Evolutionary conservation across 2,329 filamentous ascomycete species (phyloP), one percentile per base, ranked within the genome.

Genomic region (Paraphoma sp.): DNA sequence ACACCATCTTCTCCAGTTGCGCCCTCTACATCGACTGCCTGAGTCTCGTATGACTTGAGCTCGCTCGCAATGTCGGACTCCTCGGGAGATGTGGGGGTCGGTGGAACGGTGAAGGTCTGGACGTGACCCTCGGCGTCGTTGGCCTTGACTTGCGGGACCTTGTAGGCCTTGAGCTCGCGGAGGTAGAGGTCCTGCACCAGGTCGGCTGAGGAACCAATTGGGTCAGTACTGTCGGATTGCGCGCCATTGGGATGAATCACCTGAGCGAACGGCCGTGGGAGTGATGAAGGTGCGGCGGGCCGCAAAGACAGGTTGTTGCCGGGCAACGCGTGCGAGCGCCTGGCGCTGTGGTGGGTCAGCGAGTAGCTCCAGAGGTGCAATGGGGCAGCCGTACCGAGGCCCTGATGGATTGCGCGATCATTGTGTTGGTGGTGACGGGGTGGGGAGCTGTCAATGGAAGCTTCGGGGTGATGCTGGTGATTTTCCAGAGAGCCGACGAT

Each of bases 151-250:
- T 87, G 83, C 54, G 91, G 84, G 64, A 89, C 83, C 87, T 98
- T 98, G 90, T 97, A 98, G 81, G 88, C 87, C 83, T 94, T 95
- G 77, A 99, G 88, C 82, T 98, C 93, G 80, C 89, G 90, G 71
- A 99, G 88, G 86, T 99, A 99, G 76, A 99, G 87, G 79, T 98
- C 94, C 83, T 98, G 95, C 72, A 99, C 92, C 74, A 97, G 88
- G 81, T 99, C 95, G 87, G 92, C 95, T 98, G 76, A 38, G 64
- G 55, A 43, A 54, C 65, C 71, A 72, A 73, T 74, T 70, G 66
- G 48, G 60, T 75, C 66, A 75, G 72, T 69, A 67, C 51, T 30
- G 59, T 40, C 57, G 31, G 18, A 50, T 46, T 43, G 50, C 54
- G 58, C 51, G 63, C 62, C 36, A 62, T 59, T 63, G 62, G 65